Evolutionary conservation across 192 early-diverging fungal species (phyloP).

Genomic region (Blastocladiella britannica): DNA sequence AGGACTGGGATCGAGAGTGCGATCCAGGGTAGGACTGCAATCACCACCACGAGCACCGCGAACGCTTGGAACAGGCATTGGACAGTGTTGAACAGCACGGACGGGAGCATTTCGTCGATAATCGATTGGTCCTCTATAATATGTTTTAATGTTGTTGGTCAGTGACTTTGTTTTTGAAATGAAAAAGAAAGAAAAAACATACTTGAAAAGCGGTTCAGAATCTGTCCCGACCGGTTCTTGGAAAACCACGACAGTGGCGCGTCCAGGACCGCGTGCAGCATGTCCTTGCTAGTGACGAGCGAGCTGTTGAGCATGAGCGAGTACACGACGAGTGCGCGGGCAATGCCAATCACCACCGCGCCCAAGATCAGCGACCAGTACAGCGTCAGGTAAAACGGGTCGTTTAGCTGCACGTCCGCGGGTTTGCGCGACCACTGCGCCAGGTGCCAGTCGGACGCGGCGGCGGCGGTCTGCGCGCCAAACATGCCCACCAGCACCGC

Average conservation of each 20-base stretch:
- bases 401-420: neutral
- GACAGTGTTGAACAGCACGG: constrained; percentile 29
- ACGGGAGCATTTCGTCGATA: constrained; percentile 39
- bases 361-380: neutral
- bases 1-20: constrained; percentile 25
- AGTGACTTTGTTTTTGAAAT: neutral
- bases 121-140: constrained; percentile 33
- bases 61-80: constrained; percentile 41
- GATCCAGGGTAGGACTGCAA: constrained; percentile 39
- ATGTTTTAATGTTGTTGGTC: constrained; percentile 5
- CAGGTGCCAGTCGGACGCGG: neutral
- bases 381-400: neutral
- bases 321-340: neutral
- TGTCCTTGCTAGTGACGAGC: neutral
- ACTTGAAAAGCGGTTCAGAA: neutral
- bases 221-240: neutral
- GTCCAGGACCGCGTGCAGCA: neutral
- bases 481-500: neutral
- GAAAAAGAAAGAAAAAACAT: neutral
- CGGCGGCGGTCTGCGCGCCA: neutral
- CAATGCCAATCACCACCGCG: neutral
- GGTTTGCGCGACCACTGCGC: neutral
- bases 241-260: neutral
- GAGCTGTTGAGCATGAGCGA: neutral
- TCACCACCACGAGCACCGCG: constrained; percentile 35